These are phyloP conservation scores for Sophora flavescens DNA, from an alignment of 306 rosid species.

Conservation along the genomic window DNA sequence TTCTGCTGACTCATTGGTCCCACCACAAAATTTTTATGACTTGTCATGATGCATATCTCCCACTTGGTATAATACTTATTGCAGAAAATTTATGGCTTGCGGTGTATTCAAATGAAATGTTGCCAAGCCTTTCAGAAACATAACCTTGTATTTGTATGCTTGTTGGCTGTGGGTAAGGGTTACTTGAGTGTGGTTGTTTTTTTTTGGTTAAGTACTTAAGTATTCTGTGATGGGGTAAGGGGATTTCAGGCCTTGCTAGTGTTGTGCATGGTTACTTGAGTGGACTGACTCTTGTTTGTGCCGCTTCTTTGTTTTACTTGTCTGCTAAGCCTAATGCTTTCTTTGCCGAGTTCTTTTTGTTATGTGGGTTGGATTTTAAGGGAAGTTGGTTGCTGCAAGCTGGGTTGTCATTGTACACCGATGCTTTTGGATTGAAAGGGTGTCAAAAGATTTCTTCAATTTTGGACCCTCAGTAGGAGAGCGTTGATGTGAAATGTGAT, in stretches of 20 bases:
- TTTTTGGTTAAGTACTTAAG: too few species aligned
- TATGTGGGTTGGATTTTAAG: constrained; percentile 74
- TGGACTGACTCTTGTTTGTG: constrained; percentile 67
- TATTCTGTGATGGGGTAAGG: constrained; percentile 58
- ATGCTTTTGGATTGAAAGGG: constrained; percentile 75
- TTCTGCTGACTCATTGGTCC: too few species aligned
- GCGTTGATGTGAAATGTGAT: constrained; percentile 71
- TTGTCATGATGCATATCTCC: too few species aligned
- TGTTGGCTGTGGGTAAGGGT: too few species aligned
- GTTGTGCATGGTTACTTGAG: constrained; percentile 65
- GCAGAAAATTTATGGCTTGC: too few species aligned
- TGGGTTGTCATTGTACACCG: constrained; percentile 76
- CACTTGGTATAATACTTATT: too few species aligned
- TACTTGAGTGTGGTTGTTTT: constrained; percentile 47
- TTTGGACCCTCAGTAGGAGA: constrained; percentile 41
- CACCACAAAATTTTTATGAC: too few species aligned
- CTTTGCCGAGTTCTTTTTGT: constrained; percentile 79
- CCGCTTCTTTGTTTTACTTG: constrained; percentile 67
- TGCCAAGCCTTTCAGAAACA: too few species aligned
- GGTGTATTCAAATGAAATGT: too few species aligned
- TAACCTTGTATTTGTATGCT: too few species aligned
- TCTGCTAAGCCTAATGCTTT: constrained; percentile 70
- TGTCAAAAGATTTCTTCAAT: constrained; percentile 62
- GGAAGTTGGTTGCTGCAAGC: constrained; percentile 88
- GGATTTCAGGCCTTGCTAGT: constrained; percentile 66